Base-by-base conservation (phyloP, 2,329 filamentous ascomycete genomes). In the Apiospora phragmitis region DNA sequence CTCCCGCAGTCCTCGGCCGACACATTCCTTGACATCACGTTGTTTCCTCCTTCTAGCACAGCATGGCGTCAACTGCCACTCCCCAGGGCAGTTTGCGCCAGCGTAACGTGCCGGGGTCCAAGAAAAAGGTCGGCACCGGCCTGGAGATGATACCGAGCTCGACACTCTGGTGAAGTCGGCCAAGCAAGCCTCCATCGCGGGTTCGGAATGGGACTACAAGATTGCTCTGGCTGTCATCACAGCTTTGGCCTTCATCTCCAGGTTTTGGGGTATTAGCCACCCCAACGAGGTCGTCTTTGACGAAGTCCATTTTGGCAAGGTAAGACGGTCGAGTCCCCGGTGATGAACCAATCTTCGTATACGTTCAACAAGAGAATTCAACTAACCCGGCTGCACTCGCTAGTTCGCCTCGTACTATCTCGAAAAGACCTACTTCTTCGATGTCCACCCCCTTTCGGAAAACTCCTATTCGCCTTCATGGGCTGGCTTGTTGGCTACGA, bases 261-360 rank as follows among this genome's bases (percentile, higher is more conserved):
- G 96, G 73, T 99, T 99, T 86, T 98, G 93, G 90, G 95, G 94
- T 73, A 98, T 99, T 81, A 94, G 89, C 80, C 95, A 98, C 83
- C 96, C 96, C 21, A 92, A 97, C 79, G 93, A 98, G 85, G 96
- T 99, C 70, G 96, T 99, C 67, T 99, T 99, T 79, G 96, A 99
- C 80, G 96, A 99, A 83, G 96, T 99, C 71, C 96, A 99, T 84
- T 99, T 99, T 82, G 96, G 96, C 85, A 99, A 99, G 93, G 95
- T 98, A 86, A 71, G 87, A 77, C 67, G 35, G 67, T 51, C 43
- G 32, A 65, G 21, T 43, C 51, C 38, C 49, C 71, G n/a, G n/a
- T 41, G 41, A 26, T 24, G 29, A 42, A 35, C n/a, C 45, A 45
- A n/a, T n/a, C n/a, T n/a, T 8, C n/a, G 18, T 62, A 62, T 38